These are phyloP conservation scores for Globisporangium ultimum DNA, from an alignment of 352 stramenopile genomes.

Conservation along the genomic window DNA sequence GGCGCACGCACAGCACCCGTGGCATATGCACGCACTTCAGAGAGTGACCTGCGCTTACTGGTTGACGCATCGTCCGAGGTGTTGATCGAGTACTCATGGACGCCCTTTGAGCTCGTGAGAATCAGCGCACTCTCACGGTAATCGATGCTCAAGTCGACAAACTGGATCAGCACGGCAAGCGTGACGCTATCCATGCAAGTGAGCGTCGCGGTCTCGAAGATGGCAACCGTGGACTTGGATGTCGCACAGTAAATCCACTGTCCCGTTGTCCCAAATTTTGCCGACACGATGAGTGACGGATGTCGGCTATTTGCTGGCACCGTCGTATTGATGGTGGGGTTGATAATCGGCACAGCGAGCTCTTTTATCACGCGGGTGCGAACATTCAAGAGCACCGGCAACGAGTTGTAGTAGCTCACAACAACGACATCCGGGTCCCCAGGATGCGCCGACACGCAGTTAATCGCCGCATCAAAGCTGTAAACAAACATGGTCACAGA, in stretches of 20 bases:
- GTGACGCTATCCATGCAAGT: conserved; percentile 42
- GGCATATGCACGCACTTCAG: conserved; percentile 48
- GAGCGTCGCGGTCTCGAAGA: conserved; percentile 52
- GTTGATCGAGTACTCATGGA: conserved; percentile 55
- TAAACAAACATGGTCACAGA: neutral
- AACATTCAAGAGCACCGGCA: conserved; percentile 54
- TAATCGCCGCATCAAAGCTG: conserved; percentile 54
- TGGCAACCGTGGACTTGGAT: conserved; percentile 59
- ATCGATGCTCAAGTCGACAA: conserved; percentile 63
- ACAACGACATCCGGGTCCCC: conserved; percentile 47
- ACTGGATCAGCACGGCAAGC: conserved; percentile 57
- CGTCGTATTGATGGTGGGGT: conserved; percentile 46
- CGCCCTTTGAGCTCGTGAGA: conserved; percentile 69
- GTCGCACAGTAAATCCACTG: conserved; percentile 66
- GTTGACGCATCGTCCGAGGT: neutral
- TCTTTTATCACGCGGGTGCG: conserved; percentile 24
- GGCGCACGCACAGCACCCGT: conserved; percentile 69
- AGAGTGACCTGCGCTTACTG: conserved; percentile 20
- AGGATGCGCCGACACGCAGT: conserved; percentile 52
- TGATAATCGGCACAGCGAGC: conserved; percentile 41
- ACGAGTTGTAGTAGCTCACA: conserved; percentile 55
- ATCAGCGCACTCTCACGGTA: conserved; percentile 44
- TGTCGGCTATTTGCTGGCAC: conserved; percentile 50
- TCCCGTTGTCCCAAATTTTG: conserved; percentile 46
- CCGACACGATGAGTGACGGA: conserved; percentile 47